phyloP scores from a whole-genome alignment of 139 green algal species.

The Tetraselmis chui region DNA sequence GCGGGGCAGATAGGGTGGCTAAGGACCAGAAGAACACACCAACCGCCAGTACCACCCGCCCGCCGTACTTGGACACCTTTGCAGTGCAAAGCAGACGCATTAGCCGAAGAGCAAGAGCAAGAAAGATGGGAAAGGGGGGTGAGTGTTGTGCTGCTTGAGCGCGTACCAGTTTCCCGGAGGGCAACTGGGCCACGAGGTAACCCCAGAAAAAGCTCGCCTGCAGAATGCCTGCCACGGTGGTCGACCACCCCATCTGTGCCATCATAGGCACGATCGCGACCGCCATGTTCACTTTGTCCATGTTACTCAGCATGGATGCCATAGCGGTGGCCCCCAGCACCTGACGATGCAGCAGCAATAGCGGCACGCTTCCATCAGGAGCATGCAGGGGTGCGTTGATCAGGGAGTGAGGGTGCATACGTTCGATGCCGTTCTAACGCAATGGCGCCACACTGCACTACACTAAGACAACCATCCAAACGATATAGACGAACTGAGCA shows the following conservation, averaged over 20 bases:
- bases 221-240: conserved; percentile 5
- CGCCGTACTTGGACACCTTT: conserved; percentile 2
- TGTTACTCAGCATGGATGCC: conserved; percentile 13
- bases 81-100: background rate
- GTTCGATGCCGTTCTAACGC: too few species aligned
- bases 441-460: too few species aligned
- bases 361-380: too few species aligned
- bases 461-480: too few species aligned
- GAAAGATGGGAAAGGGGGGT: too few species aligned
- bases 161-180: background rate
- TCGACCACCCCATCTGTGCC: conserved; percentile 2
- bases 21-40: conserved; percentile 89
- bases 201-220: conserved; percentile 9
- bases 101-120: too few species aligned
- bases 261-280: conserved; percentile 13
- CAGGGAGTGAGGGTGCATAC: too few species aligned
- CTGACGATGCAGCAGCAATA: too few species aligned
- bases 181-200: conserved; percentile 9
- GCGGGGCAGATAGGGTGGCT: conserved; percentile 11
- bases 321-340: background rate
- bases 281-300: conserved; percentile 19
- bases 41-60: conserved; percentile 58
- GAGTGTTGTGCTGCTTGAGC: background rate
- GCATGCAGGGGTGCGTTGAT: too few species aligned
- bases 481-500: too few species aligned